Conservation (phyloP, 2,329 filamentous ascomycete genomes). For the Ophiocordyceps camponoti-saundersi region DNA sequence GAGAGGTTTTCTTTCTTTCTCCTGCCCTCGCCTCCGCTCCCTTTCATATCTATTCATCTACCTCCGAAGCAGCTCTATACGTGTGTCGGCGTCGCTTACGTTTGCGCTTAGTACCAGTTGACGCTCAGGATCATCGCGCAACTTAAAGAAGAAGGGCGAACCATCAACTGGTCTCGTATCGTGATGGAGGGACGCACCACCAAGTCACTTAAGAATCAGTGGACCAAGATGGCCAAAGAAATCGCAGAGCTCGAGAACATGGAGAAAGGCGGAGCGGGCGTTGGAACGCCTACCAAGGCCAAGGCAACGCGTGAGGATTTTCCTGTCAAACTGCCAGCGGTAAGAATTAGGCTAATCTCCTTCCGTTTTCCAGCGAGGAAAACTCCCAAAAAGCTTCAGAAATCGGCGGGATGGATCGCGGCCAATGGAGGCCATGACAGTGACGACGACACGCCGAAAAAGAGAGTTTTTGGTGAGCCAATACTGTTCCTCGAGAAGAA, state of each 20-base stretch:
- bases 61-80: not conserved
- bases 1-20: not conserved
- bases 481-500: not conserved
- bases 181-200: constrained; percentile 19
- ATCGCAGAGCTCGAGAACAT: constrained; percentile 16
- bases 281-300: constrained; percentile 1
- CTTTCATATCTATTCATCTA: not conserved
- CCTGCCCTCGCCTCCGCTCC: not conserved
- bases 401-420: constrained; percentile 1
- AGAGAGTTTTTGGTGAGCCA: constrained; percentile 1
- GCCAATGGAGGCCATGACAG: not conserved
- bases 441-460: not conserved
- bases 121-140: constrained; percentile 18
- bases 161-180: constrained; percentile 18
- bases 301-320: constrained; percentile 9
- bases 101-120: constrained; percentile 13
- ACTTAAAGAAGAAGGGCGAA: constrained; percentile 12
- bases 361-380: constrained; percentile 6
- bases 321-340: not conserved
- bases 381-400: constrained; percentile 4
- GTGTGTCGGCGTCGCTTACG: not conserved
- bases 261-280: not conserved
- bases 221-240: constrained; percentile 18
- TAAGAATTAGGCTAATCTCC: not conserved
- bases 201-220: constrained; percentile 20